phyloP scores from a whole-genome alignment of 768 basidiomycete species.

The Daedalea quercina region DNA sequence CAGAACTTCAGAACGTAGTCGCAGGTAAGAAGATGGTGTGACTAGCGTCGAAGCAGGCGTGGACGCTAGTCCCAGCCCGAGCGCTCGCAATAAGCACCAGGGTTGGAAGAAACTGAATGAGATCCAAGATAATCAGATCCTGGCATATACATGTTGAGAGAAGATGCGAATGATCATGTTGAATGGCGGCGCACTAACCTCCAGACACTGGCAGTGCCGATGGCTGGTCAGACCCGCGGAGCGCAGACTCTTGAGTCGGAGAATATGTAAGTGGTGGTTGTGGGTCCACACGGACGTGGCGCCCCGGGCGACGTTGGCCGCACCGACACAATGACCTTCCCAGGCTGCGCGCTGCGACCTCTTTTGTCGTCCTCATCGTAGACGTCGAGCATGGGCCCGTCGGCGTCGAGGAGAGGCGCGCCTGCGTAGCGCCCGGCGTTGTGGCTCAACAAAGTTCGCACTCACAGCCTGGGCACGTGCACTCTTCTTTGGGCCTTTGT shows the following conservation, averaged over 20 bases:
- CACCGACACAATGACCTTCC: not conserved
- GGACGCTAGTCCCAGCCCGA: too few species aligned
- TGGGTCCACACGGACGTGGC: not conserved
- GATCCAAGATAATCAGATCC: too few species aligned
- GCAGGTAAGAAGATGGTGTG: too few species aligned
- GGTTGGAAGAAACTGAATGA: too few species aligned
- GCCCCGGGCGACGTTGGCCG: not conserved
- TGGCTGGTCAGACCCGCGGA: too few species aligned
- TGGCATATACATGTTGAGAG: too few species aligned
- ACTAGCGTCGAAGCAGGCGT: too few species aligned
- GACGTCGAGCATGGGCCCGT: slow-evolving; percentile 1
- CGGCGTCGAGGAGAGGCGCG: slow-evolving; percentile 1
- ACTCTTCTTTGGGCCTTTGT: slow-evolving; percentile 6
- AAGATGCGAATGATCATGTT: too few species aligned
- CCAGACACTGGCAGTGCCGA: too few species aligned
- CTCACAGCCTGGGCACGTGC: slow-evolving; percentile 7
- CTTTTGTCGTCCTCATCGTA: not conserved
- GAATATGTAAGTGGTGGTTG: not conserved
- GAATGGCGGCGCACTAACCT: too few species aligned
- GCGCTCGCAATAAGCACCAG: too few species aligned
- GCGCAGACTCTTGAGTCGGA: not conserved
- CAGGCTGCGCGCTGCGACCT: not conserved
- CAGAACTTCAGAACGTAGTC: too few species aligned
- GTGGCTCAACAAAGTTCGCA: slow-evolving; percentile 3
- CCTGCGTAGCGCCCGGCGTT: not conserved